Base-by-base conservation (phyloP, 2,329 filamentous ascomycete genomes). In the Nothophoma quercina region DNA sequence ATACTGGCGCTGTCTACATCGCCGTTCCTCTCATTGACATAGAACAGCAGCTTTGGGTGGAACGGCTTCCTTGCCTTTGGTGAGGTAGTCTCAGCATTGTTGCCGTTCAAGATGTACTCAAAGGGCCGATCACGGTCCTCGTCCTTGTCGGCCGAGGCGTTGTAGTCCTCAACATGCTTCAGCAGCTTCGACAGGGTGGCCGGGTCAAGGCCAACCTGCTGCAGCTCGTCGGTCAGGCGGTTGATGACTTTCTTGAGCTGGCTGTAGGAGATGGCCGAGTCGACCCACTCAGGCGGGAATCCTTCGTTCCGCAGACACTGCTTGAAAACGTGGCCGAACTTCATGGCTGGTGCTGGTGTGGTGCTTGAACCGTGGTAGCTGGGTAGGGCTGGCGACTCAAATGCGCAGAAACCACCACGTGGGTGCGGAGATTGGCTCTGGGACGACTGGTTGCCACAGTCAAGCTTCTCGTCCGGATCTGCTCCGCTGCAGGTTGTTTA, bases 181-280 rank as follows among this genome's bases (percentile, higher is more conserved):
- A 89, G 79, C 22, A 95, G 80, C 51, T 84, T 82, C 38, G 85
- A 81, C 48, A 96, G 77, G 1, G 88, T 91, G 8, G 87, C 82
- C 4, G 84, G 83, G 59, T 90, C 88, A 23, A 96, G 83, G 7
- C 91, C 91, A 12, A 93, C 77, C 26, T 82, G 81, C 32, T 81
- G 77, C 44, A 96, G 81, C 77, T 96, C 90, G 43, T 79, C 77
- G 59, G 88, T 85, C 41, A 96, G 87, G 69, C 87, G 88, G 70
- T 93, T 93, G 69, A 96, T 88, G 75, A 89, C 90, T 78, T 96
- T 96, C 76, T 96, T 96, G 50, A 96, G 83, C 73, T 91, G 85
- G 35, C 88, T 84, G 72, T 96, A 96, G 2, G 89, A 90, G 56
- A 96, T 90, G 40, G 91, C 91, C 22, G 86, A 87, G 35, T 88